Evolutionary conservation across 495 filamentous ascomycete species (phyloP).

Genomic region (Apodospora peruviana): DNA sequence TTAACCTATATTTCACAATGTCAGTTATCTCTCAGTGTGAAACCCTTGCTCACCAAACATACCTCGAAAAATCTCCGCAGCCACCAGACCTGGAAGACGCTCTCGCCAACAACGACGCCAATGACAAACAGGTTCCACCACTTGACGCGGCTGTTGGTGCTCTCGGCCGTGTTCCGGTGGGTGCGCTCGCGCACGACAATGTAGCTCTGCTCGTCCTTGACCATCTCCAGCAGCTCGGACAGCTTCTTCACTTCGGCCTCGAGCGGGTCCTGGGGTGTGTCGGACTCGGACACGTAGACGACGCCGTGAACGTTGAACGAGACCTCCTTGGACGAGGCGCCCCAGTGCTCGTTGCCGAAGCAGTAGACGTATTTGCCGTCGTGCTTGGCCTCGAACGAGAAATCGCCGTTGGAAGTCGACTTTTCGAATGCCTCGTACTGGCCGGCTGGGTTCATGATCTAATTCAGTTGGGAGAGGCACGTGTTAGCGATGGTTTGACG

Average conservation of each 20-base stretch:
- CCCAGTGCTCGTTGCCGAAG: slow-evolving; percentile 98
- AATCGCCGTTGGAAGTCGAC: slow-evolving; percentile 79
- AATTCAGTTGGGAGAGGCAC: no score
- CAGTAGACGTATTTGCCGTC: slow-evolving; percentile 95
- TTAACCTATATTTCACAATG: slow-evolving; percentile 19
- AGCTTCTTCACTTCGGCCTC: slow-evolving; percentile 86
- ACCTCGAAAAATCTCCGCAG: slow-evolving; percentile 98
- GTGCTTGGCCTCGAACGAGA: slow-evolving; percentile 77
- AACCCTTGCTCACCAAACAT: slow-evolving; percentile 1
- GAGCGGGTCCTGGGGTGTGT: slow-evolving; percentile 78
- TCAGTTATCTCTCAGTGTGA: slow-evolving; percentile 1
- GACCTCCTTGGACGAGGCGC: slow-evolving; percentile 87
- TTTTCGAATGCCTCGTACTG: slow-evolving; percentile 73
- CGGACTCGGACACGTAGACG: slow-evolving; percentile 89
- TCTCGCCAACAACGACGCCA: slow-evolving; percentile 80
- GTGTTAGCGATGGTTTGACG: not conserved
- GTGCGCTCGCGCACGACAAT: slow-evolving; percentile 92
- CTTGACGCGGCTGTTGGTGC: slow-evolving; percentile 93
- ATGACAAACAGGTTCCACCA: slow-evolving; percentile 99
- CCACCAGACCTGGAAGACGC: slow-evolving; percentile 99
- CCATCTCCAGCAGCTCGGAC: slow-evolving; percentile 79
- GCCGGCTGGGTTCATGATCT: slow-evolving; percentile 80
- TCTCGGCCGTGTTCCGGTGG: slow-evolving; percentile 97
- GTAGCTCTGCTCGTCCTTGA: slow-evolving; percentile 96
- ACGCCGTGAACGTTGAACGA: slow-evolving; percentile 99